A percentile compares a stretch with the other conserved stretches of the same genome.
Evolutionary conservation across 1,139 yeast species (phyloP).

Genomic region (Kurtzmaniella natalensis): DNA sequence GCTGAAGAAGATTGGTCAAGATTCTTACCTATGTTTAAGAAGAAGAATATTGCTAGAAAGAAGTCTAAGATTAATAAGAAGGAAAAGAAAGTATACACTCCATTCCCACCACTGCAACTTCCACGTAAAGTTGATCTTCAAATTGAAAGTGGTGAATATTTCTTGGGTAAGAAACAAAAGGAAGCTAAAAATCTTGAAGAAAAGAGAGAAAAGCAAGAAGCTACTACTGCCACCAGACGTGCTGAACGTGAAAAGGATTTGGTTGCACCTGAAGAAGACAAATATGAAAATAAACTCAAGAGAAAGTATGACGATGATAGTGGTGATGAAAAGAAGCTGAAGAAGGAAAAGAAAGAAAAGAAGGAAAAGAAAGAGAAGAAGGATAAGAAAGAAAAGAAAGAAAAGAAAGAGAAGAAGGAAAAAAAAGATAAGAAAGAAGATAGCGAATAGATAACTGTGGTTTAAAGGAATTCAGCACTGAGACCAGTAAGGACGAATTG

Average conservation of each 20-base stretch:
- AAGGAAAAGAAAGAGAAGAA: constrained; percentile 17
- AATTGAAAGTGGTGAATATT: constrained; percentile 98
- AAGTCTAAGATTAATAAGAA: constrained; percentile 58
- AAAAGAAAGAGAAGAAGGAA: constrained; percentile 18
- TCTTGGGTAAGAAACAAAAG: constrained; percentile 82
- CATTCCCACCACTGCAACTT: constrained; percentile 97
- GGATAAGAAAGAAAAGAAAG: constrained; percentile 17
- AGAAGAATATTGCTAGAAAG: constrained; percentile 92
- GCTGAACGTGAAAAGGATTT: constrained; percentile 74
- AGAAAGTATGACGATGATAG: constrained; percentile 22
- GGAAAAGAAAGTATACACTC: constrained; percentile 89
- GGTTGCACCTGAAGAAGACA: constrained; percentile 78
- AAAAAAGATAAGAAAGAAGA: constrained; percentile 9
- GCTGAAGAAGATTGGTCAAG: constrained; percentile 97
- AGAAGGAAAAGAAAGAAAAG: constrained; percentile 20
- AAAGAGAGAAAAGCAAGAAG: constrained; percentile 75
- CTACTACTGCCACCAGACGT: constrained; percentile 59
- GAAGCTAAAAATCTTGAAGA: constrained; percentile 67
- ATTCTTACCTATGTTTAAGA: constrained; percentile 94
- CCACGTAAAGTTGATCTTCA: constrained; percentile 97
- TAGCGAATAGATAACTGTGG: background rate
- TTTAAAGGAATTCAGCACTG: background rate
- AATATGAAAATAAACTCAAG: constrained; percentile 33
- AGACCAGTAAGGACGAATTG: background rate
- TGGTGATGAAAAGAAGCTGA: constrained; percentile 15